Base-by-base conservation (phyloP, 257 asterid genomes). In the Solanum tacnaense region DNA sequence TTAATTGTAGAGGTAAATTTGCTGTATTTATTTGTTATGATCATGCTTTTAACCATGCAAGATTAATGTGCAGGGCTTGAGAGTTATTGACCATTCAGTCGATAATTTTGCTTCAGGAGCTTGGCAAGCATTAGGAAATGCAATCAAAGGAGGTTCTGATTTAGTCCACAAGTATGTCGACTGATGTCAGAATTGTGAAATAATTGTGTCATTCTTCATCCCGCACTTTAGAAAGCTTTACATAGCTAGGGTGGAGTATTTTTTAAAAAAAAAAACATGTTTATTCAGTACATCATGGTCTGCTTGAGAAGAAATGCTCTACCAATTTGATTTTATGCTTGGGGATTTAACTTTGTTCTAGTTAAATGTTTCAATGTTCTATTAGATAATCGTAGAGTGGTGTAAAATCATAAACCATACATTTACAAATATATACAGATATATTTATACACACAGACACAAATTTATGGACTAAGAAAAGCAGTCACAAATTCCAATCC, bases 121-220 rank as follows among this genome's bases (percentile, higher is more conserved):
- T 90, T 97, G 99, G 99, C 93, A 92, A 90, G 99, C 96, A 90
- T 88, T 97, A 32, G 99, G 99, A 93, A 93, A 92, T 93, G 99
- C 98, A 72, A 94, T 91, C 93, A 97, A 92, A 96, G 99, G 97
- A 91, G 91, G 96, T 89, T 95, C 95, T 82, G 89, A 89, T 91
- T 91, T 95, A 72, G 94, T 94, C 89, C 90, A 94, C 83, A 89
- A 91, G 96, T 91, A 93, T 87, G 94, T 44, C 44, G 23, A 76
- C 27, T 76, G 35, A 20, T 7, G 67, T 56, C 67, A 21, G 83
- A 85, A 74, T 38, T 65, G 29, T 38, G 29, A 84, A 65, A 39
- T 58, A 35, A 34, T 34, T 73, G 82, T 72, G 44, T 35, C 49
- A 20, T 35, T 73, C 49, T 20, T 74, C 82, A 20, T 20, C 38